A percentile compares a stretch with the other conserved stretches of the same genome.
Evolutionary conservation across 2,329 filamentous ascomycete genomes (phyloP).

Genomic region (Cercospora nicotianae): DNA sequence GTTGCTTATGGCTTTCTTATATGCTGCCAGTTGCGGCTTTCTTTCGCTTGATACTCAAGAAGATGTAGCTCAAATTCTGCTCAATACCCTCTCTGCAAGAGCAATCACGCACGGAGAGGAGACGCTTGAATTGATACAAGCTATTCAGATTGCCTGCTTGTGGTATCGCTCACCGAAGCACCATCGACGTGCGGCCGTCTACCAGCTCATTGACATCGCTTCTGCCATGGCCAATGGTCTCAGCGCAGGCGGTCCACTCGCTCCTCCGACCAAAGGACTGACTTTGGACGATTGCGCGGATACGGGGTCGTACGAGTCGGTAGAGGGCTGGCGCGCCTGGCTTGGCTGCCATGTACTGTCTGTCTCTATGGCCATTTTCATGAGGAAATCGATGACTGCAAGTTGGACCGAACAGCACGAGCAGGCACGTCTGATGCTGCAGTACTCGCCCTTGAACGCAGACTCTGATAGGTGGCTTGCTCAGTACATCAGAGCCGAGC

Average conservation of each 20-base stretch:
- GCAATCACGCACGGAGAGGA: slow-evolving; percentile 73
- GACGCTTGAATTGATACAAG: slow-evolving; percentile 72
- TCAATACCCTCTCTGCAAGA: slow-evolving; percentile 68
- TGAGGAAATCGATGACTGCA: slow-evolving; percentile 12
- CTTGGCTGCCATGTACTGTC: slow-evolving; percentile 26
- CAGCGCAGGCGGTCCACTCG: slow-evolving; percentile 58
- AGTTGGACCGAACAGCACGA: slow-evolving; percentile 30
- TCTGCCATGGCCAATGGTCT: slow-evolving; percentile 78
- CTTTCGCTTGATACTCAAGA: slow-evolving; percentile 59
- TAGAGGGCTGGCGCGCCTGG: slow-evolving; percentile 25
- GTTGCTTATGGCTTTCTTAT: slow-evolving; percentile 59
- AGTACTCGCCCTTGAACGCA: slow-evolving; percentile 19
- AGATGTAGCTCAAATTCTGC: slow-evolving; percentile 64
- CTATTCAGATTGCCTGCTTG: slow-evolving; percentile 69
- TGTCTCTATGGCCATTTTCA: slow-evolving; percentile 20
- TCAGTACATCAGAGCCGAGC: slow-evolving; percentile 32
- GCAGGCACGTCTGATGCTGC: slow-evolving; percentile 27
- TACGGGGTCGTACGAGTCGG: slow-evolving; percentile 10
- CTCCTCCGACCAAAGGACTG: background rate
- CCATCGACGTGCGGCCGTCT: slow-evolving; percentile 82
- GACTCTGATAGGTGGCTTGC: slow-evolving; percentile 27
- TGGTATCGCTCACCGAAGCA: slow-evolving; percentile 82
- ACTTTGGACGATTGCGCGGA: background rate
- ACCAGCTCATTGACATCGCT: slow-evolving; percentile 76
- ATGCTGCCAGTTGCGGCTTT: slow-evolving; percentile 51